A percentile compares a stretch with the other conserved stretches of the same genome.
Evolutionary conservation across 306 rosid species (phyloP).

Genomic region (Acacia crassicarpa): DNA sequence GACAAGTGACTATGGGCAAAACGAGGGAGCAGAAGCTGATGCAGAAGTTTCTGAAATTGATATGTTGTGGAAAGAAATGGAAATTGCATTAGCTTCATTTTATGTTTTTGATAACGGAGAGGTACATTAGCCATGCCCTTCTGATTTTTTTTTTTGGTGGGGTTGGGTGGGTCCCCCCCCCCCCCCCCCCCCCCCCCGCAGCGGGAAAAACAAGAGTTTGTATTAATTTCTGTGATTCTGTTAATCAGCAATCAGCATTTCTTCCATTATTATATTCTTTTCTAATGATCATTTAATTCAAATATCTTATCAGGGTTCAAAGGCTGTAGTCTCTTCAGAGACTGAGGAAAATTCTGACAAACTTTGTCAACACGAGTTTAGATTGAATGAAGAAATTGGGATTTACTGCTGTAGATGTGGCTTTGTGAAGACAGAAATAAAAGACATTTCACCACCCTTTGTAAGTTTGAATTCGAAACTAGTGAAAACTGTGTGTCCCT

Average conservation of each 20-base stretch:
- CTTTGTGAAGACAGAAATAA: constrained; percentile 61
- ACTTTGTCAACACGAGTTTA: constrained; percentile 63
- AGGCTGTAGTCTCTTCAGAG: constrained; percentile 27
- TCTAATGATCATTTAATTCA: constrained; percentile 26
- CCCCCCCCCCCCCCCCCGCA: no score
- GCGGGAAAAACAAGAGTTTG: not conserved
- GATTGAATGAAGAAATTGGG: constrained; percentile 78
- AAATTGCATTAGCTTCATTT: constrained; percentile 69
- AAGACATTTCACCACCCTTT: constrained; percentile 66
- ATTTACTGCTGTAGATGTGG: constrained; percentile 71
- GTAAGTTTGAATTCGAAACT: constrained; percentile 52
- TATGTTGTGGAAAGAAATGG: constrained; percentile 86
- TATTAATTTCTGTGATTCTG: constrained; percentile 1
- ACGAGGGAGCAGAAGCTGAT: constrained; percentile 37
- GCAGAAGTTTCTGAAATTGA: constrained; percentile 66
- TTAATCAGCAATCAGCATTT: not conserved
- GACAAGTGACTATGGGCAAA: constrained; percentile 31
- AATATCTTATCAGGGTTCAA: constrained; percentile 57
- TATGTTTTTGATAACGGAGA: constrained; percentile 59
- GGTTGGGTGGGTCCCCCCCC: not conserved
- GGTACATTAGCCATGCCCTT: constrained; percentile 41
- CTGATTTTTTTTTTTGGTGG: not conserved
- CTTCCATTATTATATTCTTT: not conserved
- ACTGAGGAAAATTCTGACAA: constrained; percentile 3
- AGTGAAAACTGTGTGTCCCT: not conserved